A percentile compares a stretch with the other conserved stretches of the same genome.
Evolutionary conservation across 495 filamentous ascomycete species (phyloP).

Genomic region (Trichocladium antarcticum): DNA sequence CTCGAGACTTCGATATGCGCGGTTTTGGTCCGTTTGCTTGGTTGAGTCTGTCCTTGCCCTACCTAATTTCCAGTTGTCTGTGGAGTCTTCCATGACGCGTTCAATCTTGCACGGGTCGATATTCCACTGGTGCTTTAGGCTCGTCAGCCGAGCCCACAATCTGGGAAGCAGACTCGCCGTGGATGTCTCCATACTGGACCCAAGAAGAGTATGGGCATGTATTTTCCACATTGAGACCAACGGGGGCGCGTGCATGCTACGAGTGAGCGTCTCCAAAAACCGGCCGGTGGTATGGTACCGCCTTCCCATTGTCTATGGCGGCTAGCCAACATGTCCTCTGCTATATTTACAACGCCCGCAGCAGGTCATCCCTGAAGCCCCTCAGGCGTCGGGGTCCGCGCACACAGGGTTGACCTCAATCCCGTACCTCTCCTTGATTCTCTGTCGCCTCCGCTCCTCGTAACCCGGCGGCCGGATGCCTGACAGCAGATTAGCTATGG

Average conservation of each 20-base stretch:
- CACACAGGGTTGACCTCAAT: conserved; percentile 60
- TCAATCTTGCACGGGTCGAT: too few relatives aligned
- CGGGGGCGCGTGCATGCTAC: not conserved
- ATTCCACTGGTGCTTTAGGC: too few relatives aligned
- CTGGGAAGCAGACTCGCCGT: too few relatives aligned
- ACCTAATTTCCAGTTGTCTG: too few relatives aligned
- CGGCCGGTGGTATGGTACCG: conserved; percentile 12
- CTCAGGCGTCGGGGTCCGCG: conserved; percentile 25
- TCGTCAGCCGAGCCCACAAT: too few relatives aligned
- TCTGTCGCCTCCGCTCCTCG: conserved; percentile 68
- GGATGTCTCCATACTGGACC: too few relatives aligned
- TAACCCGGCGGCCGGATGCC: conserved; percentile 79
- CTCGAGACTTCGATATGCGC: too few relatives aligned
- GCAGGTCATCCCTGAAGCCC: not conserved
- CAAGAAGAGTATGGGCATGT: too few relatives aligned
- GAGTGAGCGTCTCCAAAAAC: not conserved
- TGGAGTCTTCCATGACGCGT: too few relatives aligned
- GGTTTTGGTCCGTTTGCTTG: too few relatives aligned
- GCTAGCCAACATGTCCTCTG: conserved; percentile 3
- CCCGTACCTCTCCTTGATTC: conserved; percentile 84
- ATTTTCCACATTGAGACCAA: conserved; percentile 8
- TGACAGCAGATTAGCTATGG: conserved; percentile 32
- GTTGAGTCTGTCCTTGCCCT: too few relatives aligned
- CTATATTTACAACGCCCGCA: conserved; percentile 21
- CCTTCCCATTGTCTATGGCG: conserved; percentile 22